A percentile compares a stretch with the other conserved stretches of the same genome.
Conservation (phyloP, 257 asterid species). For the Solanum pinnatisectum region DNA sequence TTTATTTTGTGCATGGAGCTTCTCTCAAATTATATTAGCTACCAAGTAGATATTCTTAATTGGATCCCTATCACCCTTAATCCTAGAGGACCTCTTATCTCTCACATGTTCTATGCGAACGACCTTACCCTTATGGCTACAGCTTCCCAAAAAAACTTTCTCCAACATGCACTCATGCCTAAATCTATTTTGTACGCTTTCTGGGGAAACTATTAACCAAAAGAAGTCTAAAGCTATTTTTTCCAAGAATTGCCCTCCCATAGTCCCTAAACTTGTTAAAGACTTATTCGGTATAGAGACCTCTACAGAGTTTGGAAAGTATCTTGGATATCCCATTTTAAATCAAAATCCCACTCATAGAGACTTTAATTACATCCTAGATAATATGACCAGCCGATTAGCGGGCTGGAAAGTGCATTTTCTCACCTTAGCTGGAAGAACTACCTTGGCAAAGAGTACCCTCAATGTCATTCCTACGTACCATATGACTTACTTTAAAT, state of each 20-base stretch:
- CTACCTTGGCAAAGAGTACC: neutral
- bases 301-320: too few species aligned
- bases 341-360: neutral
- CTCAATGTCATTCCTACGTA: neutral
- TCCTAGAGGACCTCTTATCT: neutral
- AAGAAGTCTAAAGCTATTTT: neutral
- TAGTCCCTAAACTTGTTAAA: too few species aligned
- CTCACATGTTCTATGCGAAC: fast-evolving
- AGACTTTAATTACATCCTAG: neutral
- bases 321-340: neutral
- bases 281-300: neutral
- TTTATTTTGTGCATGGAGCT: neutral
- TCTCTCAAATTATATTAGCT: too few species aligned
- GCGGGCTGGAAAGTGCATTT: neutral
- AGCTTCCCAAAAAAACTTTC: too few species aligned
- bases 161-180: neutral
- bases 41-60: neutral
- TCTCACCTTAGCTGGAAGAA: neutral
- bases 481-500: neutral
- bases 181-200: neutral
- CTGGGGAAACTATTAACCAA: neutral
- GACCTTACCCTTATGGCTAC: neutral
- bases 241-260: neutral
- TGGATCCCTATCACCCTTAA: neutral
- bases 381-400: neutral